Percentiles rank a stretch among this genome's conserved stretches.
These are phyloP conservation scores for Ilyonectria destructans DNA, from an alignment of 2,329 filamentous ascomycete genomes.

Conservation along the genomic window DNA sequence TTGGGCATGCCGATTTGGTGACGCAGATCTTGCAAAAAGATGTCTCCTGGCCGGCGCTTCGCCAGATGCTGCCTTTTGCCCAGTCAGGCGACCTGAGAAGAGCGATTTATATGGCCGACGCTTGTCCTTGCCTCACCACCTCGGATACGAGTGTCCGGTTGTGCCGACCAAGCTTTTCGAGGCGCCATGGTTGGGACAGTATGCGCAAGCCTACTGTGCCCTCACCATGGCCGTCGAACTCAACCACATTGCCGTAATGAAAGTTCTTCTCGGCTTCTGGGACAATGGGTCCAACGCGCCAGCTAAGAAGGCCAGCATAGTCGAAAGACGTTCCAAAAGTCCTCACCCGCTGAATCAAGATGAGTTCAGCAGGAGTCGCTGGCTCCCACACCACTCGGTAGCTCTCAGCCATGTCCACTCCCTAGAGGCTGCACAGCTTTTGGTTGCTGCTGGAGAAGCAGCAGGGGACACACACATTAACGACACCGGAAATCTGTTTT, in stretches of 20 bases:
- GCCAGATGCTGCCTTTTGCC: constrained; percentile 15
- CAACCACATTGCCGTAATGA: constrained; percentile 22
- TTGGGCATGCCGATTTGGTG: constrained; percentile 12
- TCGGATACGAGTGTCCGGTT: not conserved
- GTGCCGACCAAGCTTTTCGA: not conserved
- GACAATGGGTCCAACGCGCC: not conserved
- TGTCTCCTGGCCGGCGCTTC: constrained; percentile 6
- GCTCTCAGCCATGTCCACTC: constrained; percentile 21
- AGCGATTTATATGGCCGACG: too few species aligned
- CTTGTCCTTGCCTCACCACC: too few species aligned
- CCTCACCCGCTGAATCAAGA: too few species aligned
- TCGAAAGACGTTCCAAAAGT: not conserved
- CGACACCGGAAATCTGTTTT: not conserved
- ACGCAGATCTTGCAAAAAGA: constrained; percentile 1
- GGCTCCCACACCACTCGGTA: constrained; percentile 7
- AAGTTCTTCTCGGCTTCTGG: constrained; percentile 6
- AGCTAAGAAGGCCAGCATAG: not conserved
- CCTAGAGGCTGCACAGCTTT: constrained; percentile 10
- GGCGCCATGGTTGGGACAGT: not conserved
- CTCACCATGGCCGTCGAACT: constrained; percentile 14
- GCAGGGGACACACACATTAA: constrained; percentile 13
- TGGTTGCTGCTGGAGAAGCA: constrained; percentile 12
- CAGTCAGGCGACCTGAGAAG: not conserved
- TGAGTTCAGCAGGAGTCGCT: too few species aligned
- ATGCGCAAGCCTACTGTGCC: not conserved